Conservation (phyloP, 805 yeast genomes). For the Sugiyamaella qingdaonensis region DNA sequence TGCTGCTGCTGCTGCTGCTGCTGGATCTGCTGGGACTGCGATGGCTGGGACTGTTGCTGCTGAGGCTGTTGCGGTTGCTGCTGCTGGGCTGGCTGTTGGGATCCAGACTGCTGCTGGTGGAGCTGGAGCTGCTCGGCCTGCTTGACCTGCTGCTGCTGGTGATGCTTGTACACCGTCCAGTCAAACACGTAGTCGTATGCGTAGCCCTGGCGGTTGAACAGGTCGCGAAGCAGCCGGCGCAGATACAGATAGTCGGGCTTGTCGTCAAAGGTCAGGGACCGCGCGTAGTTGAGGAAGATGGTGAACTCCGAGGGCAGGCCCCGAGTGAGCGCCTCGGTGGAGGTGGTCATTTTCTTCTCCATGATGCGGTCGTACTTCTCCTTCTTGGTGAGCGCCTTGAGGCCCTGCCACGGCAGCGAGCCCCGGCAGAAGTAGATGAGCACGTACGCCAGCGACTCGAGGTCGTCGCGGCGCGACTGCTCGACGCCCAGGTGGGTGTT, state of each 20-base stretch:
- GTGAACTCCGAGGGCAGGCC: constrained; percentile 91
- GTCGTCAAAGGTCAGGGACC: constrained; percentile 89
- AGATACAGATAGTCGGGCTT: constrained; percentile 90
- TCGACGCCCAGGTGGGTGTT: constrained; percentile 97
- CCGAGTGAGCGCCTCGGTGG: constrained; percentile 78
- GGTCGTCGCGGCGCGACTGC: constrained; percentile 93
- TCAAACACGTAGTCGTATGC: constrained; percentile 92
- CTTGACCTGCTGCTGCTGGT: constrained; percentile 18
- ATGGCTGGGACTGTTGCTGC: background rate
- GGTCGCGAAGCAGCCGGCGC: constrained; percentile 83
- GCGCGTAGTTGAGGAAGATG: constrained; percentile 81
- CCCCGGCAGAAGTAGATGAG: constrained; percentile 93
- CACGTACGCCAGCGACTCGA: constrained; percentile 92
- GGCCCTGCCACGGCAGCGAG: constrained; percentile 97
- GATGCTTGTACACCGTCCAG: constrained; percentile 85
- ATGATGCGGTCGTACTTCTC: constrained; percentile 95
- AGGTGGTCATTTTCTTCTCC: constrained; percentile 90
- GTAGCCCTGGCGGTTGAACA: constrained; percentile 82
- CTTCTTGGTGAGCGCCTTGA: constrained; percentile 93
- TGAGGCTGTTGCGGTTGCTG: constrained; percentile 6
- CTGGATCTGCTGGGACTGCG: background rate
- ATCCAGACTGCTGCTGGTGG: background rate
- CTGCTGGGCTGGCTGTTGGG: constrained; percentile 3
- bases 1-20: background rate
- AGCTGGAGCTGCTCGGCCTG: constrained; percentile 7